These are phyloP conservation scores for Exophiala mesophila DNA, from an alignment of 2,329 filamentous ascomycete species.

Conservation along the genomic window DNA sequence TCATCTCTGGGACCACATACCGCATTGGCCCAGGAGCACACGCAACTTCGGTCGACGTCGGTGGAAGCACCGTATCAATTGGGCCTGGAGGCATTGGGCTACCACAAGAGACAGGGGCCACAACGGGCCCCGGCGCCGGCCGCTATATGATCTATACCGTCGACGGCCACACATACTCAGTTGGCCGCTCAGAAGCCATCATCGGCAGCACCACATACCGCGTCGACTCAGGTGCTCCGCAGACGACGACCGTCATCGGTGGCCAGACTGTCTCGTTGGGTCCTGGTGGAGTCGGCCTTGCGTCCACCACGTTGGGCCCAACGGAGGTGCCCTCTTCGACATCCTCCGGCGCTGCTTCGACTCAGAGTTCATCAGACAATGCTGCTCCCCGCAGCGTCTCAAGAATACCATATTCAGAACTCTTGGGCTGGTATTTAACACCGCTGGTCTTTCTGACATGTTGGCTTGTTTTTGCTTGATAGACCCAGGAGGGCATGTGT, in stretches of 20 bases:
- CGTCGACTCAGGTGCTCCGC: constrained; percentile 42
- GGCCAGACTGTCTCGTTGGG: constrained; percentile 51
- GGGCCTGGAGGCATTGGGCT: constrained; percentile 26
- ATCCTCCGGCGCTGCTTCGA: constrained; percentile 1
- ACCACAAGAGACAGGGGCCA: constrained; percentile 19
- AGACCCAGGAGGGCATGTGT: neutral
- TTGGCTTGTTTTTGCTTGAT: constrained; percentile 9
- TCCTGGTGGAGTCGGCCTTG: constrained; percentile 46
- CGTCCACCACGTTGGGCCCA: constrained; percentile 34
- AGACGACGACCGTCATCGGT: constrained; percentile 43
- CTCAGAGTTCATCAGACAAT: neutral
- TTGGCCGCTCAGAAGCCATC: constrained; percentile 33
- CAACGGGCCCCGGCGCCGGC: constrained; percentile 3
- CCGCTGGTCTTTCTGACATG: neutral
- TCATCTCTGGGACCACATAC: constrained; percentile 28
- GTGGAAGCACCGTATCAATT: constrained; percentile 26
- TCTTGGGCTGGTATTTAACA: constrained; percentile 7
- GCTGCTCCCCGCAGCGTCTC: neutral
- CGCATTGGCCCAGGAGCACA: constrained; percentile 24
- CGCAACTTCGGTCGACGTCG: constrained; percentile 23
- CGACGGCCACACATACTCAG: constrained; percentile 24
- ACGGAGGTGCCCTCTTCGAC: constrained; percentile 9
- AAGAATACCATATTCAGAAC: neutral
- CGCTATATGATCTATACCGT: constrained; percentile 19
- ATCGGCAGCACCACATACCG: constrained; percentile 50